Evolutionary conservation across 345 rosid genomes (phyloP).

Genomic region (Capsella bursapastoris): DNA sequence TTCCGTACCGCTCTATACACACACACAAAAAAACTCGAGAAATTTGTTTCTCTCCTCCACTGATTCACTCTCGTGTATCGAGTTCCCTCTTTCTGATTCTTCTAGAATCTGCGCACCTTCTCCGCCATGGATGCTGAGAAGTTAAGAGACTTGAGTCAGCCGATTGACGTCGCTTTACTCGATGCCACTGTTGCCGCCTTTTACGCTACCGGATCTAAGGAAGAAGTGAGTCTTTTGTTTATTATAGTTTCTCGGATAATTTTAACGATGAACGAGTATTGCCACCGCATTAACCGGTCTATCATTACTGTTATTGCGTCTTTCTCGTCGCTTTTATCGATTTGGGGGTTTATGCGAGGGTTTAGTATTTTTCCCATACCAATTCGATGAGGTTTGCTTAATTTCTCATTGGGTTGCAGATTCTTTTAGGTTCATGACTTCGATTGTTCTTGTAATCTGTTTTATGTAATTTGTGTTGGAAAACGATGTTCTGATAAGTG

Average conservation of each 20-base stretch:
- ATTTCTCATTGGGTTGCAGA: slow-evolving; percentile 4
- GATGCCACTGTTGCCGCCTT: slow-evolving; percentile 96
- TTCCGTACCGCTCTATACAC: slow-evolving; percentile 9
- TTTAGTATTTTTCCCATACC: neutral
- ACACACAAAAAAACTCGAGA: slow-evolving; percentile 13
- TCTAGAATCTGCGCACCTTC: slow-evolving; percentile 14
- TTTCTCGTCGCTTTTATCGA: slow-evolving; percentile 3
- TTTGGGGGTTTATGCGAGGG: slow-evolving; percentile 4
- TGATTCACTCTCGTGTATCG: slow-evolving; percentile 13
- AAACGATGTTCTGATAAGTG: neutral
- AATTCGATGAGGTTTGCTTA: neutral
- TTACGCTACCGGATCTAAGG: slow-evolving; percentile 97
- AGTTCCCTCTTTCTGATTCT: neutral
- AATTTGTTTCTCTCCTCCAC: slow-evolving; percentile 22
- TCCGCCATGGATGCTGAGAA: slow-evolving; percentile 88
- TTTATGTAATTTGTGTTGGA: neutral
- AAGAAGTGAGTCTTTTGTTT: slow-evolving; percentile 65
- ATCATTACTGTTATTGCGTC: slow-evolving; percentile 10
- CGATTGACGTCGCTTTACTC: slow-evolving; percentile 84
- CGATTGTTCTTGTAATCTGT: neutral
- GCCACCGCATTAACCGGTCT: slow-evolving; percentile 3
- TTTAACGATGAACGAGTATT: slow-evolving; percentile 8
- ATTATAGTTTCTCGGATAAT: neutral
- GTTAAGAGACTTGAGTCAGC: slow-evolving; percentile 89
- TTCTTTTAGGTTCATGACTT: slow-evolving; percentile 13